These are phyloP conservation scores for Pseudocercospora fijiensis DNA, from an alignment of 2,329 filamentous ascomycete species.

Conservation along the genomic window DNA sequence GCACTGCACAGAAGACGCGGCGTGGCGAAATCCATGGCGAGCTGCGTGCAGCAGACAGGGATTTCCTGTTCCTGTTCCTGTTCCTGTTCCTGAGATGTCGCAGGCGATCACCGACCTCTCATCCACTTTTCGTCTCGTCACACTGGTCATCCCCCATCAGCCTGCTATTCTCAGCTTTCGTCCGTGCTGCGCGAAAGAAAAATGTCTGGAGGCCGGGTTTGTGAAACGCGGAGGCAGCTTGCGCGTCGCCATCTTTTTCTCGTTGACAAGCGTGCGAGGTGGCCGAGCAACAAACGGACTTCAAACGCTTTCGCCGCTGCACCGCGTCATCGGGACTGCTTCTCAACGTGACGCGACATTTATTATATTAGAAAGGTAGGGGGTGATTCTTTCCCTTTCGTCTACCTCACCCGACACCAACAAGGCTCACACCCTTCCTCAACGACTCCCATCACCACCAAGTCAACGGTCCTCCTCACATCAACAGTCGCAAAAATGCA, in stretches of 20 bases:
- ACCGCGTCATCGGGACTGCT: conserved; percentile 4
- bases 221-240: conserved; percentile 19
- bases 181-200: too few species aligned
- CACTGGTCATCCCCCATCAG: too few species aligned
- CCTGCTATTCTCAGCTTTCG: conserved; percentile 8
- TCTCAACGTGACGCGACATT: conserved; percentile 1
- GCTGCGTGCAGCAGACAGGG: conserved; percentile 2
- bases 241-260: conserved; percentile 15
- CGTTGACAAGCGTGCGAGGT: neutral
- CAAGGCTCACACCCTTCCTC: neutral
- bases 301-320: conserved; percentile 1
- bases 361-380: conserved; percentile 1
- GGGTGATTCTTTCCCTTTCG: neutral
- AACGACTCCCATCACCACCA: neutral
- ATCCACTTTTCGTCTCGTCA: neutral
- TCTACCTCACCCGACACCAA: neutral
- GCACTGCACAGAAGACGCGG: neutral
- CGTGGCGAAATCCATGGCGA: conserved; percentile 13
- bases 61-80: conserved; percentile 1
- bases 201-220: conserved; percentile 12
- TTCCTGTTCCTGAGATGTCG: conserved; percentile 5
- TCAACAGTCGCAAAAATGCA: conserved; percentile 12
- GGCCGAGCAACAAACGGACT: conserved; percentile 9
- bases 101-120: neutral
- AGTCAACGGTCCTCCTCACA: conserved; percentile 1